Conservation (phyloP, 495 filamentous ascomycete genomes). For the Hypoxylon perforatum region DNA sequence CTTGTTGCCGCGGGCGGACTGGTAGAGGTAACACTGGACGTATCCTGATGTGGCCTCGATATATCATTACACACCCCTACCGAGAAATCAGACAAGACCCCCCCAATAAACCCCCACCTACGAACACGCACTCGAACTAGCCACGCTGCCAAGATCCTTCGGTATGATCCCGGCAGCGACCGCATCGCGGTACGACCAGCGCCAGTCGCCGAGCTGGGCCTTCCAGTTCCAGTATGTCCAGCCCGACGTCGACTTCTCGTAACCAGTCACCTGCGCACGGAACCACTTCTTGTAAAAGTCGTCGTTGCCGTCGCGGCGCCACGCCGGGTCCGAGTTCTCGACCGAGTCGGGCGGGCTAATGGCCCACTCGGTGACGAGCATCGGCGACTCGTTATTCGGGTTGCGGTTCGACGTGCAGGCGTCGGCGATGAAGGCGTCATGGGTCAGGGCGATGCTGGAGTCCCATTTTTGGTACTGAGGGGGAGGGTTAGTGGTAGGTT, state of each 20-base stretch:
- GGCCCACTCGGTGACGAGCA: conserved; percentile 67
- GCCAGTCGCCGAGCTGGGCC: conserved; percentile 34
- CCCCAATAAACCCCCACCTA: background rate
- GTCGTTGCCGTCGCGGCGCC: conserved; percentile 52
- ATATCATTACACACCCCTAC: background rate
- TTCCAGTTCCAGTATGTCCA: conserved; percentile 74
- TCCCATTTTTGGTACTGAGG: conserved; percentile 64
- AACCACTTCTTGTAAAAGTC: conserved; percentile 67
- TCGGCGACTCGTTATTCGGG: background rate
- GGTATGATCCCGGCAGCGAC: conserved; percentile 61
- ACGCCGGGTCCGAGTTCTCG: conserved; percentile 47
- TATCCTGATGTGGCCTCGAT: background rate
- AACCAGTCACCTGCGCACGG: conserved; percentile 64
- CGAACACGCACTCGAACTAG: background rate
- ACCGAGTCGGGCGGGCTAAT: conserved; percentile 55
- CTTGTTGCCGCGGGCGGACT: background rate
- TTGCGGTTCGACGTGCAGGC: conserved; percentile 59
- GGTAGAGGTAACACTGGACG: background rate
- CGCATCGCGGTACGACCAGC: conserved; percentile 50
- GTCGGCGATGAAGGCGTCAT: conserved; percentile 54
- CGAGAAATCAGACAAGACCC: background rate
- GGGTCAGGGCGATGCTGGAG: conserved; percentile 46
- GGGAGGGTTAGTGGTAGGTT: background rate
- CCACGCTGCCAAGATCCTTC: conserved; percentile 19
- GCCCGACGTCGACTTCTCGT: conserved; percentile 62